A percentile compares a stretch with the other conserved stretches of the same genome.
These are phyloP conservation scores for Phytopythium boreale DNA, from an alignment of 352 stramenopile species.

Conservation along the genomic window DNA sequence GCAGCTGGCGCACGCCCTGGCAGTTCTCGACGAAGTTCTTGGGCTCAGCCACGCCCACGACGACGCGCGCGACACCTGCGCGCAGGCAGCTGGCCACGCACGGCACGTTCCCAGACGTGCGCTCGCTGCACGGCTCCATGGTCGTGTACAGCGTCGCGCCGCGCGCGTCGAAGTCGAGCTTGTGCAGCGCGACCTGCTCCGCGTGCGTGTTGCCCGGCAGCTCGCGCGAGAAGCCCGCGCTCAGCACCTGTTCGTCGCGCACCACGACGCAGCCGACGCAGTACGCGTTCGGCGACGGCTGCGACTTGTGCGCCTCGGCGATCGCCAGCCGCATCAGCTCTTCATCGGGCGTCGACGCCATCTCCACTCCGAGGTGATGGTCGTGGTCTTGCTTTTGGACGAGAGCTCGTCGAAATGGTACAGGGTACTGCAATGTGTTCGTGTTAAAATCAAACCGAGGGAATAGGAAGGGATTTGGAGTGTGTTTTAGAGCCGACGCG, in stretches of 20 bases:
- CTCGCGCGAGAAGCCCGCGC: conserved; percentile 81
- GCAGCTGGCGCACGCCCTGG: conserved; percentile 70
- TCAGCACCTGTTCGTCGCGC: conserved; percentile 49
- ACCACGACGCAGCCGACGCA: conserved; percentile 83
- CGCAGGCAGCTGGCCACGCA: conserved; percentile 82
- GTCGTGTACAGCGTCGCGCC: conserved; percentile 84
- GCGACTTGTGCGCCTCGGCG: conserved; percentile 73
- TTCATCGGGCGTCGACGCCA: background rate
- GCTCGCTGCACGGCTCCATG: conserved; percentile 87
- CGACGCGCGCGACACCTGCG: conserved; percentile 59
- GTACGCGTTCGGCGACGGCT: conserved; percentile 69
- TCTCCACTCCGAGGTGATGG: too few species aligned
- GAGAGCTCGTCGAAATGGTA: too few species aligned
- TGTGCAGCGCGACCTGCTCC: conserved; percentile 82
- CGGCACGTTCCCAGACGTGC: conserved; percentile 81
- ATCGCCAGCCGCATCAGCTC: conserved; percentile 77
- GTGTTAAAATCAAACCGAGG: too few species aligned
- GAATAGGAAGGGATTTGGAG: too few species aligned
- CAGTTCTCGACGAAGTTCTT: conserved; percentile 83
- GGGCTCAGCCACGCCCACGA: conserved; percentile 84
- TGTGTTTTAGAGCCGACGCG: too few species aligned
- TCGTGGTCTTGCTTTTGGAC: too few species aligned
- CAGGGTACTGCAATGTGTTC: too few species aligned
- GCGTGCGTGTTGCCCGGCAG: conserved; percentile 87
- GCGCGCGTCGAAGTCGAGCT: conserved; percentile 66